Evolutionary conservation across 73 alveolate genomes (phyloP), one percentile per base, ranked within the genome.

Genomic region (Symbiodinium natans): DNA sequence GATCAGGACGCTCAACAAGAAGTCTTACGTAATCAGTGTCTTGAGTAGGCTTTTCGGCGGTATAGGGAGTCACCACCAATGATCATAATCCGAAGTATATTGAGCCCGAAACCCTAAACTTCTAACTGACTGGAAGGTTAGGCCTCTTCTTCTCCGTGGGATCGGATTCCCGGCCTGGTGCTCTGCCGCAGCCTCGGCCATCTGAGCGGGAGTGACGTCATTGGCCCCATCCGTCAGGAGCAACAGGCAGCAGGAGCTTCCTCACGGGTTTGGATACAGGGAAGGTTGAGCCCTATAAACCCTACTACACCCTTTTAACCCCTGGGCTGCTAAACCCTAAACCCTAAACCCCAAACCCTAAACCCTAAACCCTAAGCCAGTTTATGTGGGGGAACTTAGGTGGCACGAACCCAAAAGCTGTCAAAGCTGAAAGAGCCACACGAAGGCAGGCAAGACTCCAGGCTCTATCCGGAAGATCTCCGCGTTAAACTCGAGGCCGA

Each of bases 401-500:
- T 23, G 31, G 40, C 9, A 9, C 15, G 83, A 71, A 4, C 29
- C 52, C 29, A 2, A 38, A 10, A 77, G 33, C 52, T 19, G 25
- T 33, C 86, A 34, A 31, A 33, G 31, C 23, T 34, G 33, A 15
- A 17, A 68, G 17, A 68, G 9, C 9, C 38, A 68, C 11, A 68
- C 5, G 36, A 25, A 15, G 27, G 15, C 34, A 80, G 43, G 43
- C 77, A 31, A 36, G 38, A n/a, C 41, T 36, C 95, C 95, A 29
- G 95, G 95, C 41, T 87, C 95, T 87, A 87, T 87, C 73, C 95
- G 95, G 34, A 87, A 59, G 73, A 87, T 68, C 71, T 87, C 95
- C 42, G 85, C 75, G 85, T 68, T 82, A 63, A 87, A 56, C 85
- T 87, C 95, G 8, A 87, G 71, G 36, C 95, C 95, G 19, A 87